phyloP scores from a whole-genome alignment of 106 monocot species.

The Apostasia shenzhenica region DNA sequence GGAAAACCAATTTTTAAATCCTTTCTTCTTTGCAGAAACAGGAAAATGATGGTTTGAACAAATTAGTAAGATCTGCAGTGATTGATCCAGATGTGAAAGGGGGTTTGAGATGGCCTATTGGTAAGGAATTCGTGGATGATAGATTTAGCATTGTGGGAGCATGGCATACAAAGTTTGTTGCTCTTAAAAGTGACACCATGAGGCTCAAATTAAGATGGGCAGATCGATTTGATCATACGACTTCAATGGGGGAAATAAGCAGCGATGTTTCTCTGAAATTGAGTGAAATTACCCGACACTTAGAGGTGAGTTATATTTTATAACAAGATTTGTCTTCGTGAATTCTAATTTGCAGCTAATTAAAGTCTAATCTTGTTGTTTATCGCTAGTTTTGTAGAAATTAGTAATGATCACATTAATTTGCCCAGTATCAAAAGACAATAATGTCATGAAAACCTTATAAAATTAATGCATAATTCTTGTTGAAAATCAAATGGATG shows the following conservation, averaged over 20 bases:
- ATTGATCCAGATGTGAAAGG: constrained; percentile 61
- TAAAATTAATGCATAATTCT: no score
- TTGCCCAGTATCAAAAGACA: no score
- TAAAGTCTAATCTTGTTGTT: no score
- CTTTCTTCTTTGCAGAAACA: constrained; percentile 31
- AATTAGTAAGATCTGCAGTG: constrained; percentile 46
- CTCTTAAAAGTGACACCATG: constrained; percentile 23
- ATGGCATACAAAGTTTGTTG: constrained; percentile 45
- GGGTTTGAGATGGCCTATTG: constrained; percentile 67
- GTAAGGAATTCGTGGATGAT: constrained; percentile 35
- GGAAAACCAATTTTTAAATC: neutral
- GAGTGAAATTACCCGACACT: constrained; percentile 16
- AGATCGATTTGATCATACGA: constrained; percentile 48
- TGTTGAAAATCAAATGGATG: no score
- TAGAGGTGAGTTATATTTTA: constrained; percentile 29
- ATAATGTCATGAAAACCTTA: no score
- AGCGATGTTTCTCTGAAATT: constrained; percentile 51
- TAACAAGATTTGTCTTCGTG: neutral
- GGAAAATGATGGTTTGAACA: constrained; percentile 29
- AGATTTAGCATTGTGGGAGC: constrained; percentile 38
- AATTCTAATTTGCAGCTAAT: no score
- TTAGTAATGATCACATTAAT: no score
- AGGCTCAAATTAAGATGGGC: constrained; percentile 41
- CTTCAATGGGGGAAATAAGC: constrained; percentile 44
- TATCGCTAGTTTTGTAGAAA: no score